Evolutionary conservation across 176 grass and related monocot species (phyloP).

Genomic region (Aegilops sharonensis): DNA sequence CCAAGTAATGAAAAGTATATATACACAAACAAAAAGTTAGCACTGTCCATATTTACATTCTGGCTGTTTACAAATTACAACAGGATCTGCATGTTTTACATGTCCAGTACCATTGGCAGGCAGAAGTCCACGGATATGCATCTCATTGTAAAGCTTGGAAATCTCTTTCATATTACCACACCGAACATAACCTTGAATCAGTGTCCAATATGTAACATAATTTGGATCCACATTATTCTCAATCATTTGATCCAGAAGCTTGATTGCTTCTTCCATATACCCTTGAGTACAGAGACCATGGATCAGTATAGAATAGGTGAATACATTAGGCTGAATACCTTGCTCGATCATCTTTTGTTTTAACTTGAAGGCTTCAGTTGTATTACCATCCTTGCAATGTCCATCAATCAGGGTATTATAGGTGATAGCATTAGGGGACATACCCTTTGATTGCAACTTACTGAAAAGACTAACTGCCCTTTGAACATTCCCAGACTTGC

Average conservation of each 20-base stretch:
- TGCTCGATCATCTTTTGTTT: constrained; percentile 89
- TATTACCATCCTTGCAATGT: constrained; percentile 71
- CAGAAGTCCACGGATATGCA: constrained; percentile 77
- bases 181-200: constrained; percentile 81
- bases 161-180: constrained; percentile 70
- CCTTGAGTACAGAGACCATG: constrained; percentile 83
- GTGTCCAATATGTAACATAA: constrained; percentile 84
- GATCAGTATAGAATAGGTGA: constrained; percentile 92
- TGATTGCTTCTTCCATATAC: constrained; percentile 91
- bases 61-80: constrained; percentile 5
- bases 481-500: constrained; percentile 66
- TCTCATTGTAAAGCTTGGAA: constrained; percentile 77
- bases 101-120: constrained; percentile 26
- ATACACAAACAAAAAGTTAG: constrained; percentile 8
- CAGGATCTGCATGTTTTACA: constrained; percentile 26
- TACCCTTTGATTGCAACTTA: constrained; percentile 67
- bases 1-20: constrained; percentile 7
- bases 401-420: constrained; percentile 88
- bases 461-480: constrained; percentile 77
- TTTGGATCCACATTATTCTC: constrained; percentile 79
- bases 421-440: constrained; percentile 68
- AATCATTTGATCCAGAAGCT: constrained; percentile 93
- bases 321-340: constrained; percentile 65
- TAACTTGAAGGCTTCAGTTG: constrained; percentile 80
- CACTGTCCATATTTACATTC: constrained; percentile 18